Evolutionary conservation across 148 eudicot genomes (phyloP).

Genomic region (Simmondsia chinensis): DNA sequence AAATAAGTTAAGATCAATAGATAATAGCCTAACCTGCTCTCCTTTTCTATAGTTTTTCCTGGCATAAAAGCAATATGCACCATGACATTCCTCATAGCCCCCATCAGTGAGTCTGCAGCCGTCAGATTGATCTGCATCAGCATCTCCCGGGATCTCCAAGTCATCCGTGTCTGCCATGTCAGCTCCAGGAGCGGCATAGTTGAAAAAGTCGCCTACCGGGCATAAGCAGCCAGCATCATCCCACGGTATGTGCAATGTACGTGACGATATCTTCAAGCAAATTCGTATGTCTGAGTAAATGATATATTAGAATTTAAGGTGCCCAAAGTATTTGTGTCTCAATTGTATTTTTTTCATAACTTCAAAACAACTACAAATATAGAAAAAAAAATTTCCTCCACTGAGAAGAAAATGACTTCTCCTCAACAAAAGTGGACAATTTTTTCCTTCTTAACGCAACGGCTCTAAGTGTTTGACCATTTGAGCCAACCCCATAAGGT

Average conservation of each 20-base stretch:
- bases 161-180: slow-evolving; percentile 21
- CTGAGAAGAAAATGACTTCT: too few relatives aligned
- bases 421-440: too few relatives aligned
- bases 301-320: too few relatives aligned
- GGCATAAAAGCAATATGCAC: slow-evolving; percentile 81
- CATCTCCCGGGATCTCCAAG: slow-evolving; percentile 11
- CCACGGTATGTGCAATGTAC: slow-evolving; percentile 93
- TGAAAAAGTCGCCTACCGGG: slow-evolving; percentile 94
- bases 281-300: slow-evolving; percentile 6
- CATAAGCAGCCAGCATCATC: slow-evolving; percentile 93
- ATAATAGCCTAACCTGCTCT: slow-evolving; percentile 61
- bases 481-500: too few relatives aligned
- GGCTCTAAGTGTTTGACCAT: too few relatives aligned
- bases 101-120: slow-evolving; percentile 65
- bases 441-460: too few relatives aligned
- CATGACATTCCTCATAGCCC: slow-evolving; percentile 58
- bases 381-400: too few relatives aligned
- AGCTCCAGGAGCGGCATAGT: slow-evolving; percentile 87
- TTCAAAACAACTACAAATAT: too few relatives aligned
- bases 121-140: slow-evolving; percentile 16
- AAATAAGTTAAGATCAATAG: not conserved
- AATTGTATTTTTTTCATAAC: too few relatives aligned
- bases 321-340: too few relatives aligned
- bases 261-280: slow-evolving; percentile 70
- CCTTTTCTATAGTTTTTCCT: slow-evolving; percentile 51